These are phyloP conservation scores for Metarhizium robertsii DNA, from an alignment of 2,329 filamentous ascomycete genomes.

Conservation along the genomic window DNA sequence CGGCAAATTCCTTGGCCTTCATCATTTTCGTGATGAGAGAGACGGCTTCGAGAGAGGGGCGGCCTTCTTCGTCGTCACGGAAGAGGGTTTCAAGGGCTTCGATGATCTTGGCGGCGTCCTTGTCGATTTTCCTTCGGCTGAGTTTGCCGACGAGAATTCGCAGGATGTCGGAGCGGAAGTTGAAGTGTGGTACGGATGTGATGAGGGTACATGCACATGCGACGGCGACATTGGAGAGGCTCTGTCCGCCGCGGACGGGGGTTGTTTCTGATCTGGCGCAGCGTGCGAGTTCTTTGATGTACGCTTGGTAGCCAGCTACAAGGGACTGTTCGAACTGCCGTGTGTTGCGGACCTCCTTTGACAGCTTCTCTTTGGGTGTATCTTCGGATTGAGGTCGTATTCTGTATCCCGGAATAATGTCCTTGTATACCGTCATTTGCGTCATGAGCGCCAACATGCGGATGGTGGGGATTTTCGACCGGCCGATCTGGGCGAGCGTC, in stretches of 20 bases:
- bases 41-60: constrained; percentile 78
- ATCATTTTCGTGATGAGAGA: constrained; percentile 88
- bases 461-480: constrained; percentile 61
- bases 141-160: constrained; percentile 82
- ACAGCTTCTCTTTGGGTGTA: constrained; percentile 67
- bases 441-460: constrained; percentile 81
- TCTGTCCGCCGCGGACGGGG: constrained; percentile 30
- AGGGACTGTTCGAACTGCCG: constrained; percentile 82
- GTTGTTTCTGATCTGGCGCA: constrained; percentile 50
- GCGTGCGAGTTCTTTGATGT: constrained; percentile 65
- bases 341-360: constrained; percentile 80
- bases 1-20: constrained; percentile 71
- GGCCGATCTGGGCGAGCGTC: constrained; percentile 62
- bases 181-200: constrained; percentile 85
- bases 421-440: constrained; percentile 85
- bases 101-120: constrained; percentile 68
- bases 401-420: constrained; percentile 91
- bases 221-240: constrained; percentile 66
- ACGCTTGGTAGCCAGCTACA: constrained; percentile 74
- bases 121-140: constrained; percentile 60
- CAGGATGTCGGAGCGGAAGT: constrained; percentile 81
- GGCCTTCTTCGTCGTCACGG: constrained; percentile 78
- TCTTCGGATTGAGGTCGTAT: constrained; percentile 77
- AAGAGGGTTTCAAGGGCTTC: constrained; percentile 76
- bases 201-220: constrained; percentile 78